Evolutionary conservation across 192 early-diverging fungal species (phyloP).

Genomic region (Chytriomyces confervae): DNA sequence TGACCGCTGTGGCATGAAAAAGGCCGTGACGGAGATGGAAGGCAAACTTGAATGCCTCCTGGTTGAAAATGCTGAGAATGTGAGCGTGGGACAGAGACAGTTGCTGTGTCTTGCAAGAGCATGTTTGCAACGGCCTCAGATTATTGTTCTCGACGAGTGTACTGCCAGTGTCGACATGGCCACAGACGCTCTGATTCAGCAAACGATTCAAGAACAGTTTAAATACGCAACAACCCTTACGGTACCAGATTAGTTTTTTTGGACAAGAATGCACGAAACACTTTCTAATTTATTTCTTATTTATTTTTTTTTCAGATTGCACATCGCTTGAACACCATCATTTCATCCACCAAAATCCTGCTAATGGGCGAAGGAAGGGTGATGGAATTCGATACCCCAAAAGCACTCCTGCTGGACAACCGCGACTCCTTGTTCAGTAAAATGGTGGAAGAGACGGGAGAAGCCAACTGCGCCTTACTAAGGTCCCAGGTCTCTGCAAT

Average conservation of each 20-base stretch:
- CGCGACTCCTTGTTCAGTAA: conserved; percentile 53
- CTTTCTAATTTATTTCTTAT: background rate
- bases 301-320: conserved; percentile 51
- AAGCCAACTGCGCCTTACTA: conserved; percentile 60
- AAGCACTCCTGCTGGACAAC: conserved; percentile 48
- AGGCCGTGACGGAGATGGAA: conserved; percentile 51
- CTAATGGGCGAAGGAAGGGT: conserved; percentile 51
- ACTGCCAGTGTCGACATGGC: conserved; percentile 59
- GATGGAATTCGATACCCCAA: conserved; percentile 57
- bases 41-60: conserved; percentile 68
- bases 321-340: conserved; percentile 50
- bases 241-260: background rate
- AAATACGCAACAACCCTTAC: conserved; percentile 60
- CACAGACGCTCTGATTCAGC: conserved; percentile 46
- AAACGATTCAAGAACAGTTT: conserved; percentile 48
- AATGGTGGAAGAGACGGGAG: conserved; percentile 72
- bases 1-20: conserved; percentile 66
- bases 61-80: conserved; percentile 80
- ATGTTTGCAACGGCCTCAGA: conserved; percentile 37
- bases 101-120: conserved; percentile 57
- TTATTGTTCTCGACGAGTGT: conserved; percentile 57
- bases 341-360: conserved; percentile 52
- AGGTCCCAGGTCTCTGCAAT: conserved; percentile 10
- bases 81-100: conserved; percentile 76
- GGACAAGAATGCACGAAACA: no score